Conservation (phyloP, 441 rosid species). For the Corymbia citriodora region DNA sequence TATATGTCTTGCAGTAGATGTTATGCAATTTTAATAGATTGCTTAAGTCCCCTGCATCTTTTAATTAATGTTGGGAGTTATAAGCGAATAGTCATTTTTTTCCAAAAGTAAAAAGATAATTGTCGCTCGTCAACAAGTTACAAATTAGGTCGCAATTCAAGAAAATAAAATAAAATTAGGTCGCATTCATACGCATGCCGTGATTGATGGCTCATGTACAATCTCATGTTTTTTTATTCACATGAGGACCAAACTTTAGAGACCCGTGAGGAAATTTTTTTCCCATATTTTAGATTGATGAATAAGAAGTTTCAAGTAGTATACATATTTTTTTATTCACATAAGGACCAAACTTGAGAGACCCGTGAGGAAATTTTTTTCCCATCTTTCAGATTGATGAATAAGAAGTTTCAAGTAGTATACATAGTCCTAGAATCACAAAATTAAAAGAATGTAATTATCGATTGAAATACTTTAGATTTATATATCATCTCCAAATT, state of each 20-base stretch:
- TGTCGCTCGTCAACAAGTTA: not conserved
- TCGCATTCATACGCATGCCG: not conserved
- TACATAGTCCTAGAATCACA: not conserved
- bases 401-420: not conserved
- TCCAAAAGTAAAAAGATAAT: too few species aligned
- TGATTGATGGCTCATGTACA: not conserved
- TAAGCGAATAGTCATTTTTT: too few species aligned
- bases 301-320: not conserved
- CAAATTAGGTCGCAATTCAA: too few species aligned
- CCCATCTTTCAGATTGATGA: not conserved
- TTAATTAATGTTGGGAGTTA: too few species aligned
- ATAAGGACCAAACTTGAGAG: not conserved
- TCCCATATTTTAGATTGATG: not conserved
- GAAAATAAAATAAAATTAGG: too few species aligned
- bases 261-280: not conserved
- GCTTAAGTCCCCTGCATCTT: not conserved
- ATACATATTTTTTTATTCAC: not conserved
- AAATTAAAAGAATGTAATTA: too few species aligned
- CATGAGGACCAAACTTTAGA: not conserved
- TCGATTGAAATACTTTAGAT: not conserved
- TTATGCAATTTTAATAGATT: not conserved
- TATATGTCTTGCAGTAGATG: not conserved
- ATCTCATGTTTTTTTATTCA: too few species aligned
- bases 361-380: not conserved
- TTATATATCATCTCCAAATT: not conserved